Evolutionary conservation across 345 rosid species (phyloP).

Genomic region (Populus simonii): DNA sequence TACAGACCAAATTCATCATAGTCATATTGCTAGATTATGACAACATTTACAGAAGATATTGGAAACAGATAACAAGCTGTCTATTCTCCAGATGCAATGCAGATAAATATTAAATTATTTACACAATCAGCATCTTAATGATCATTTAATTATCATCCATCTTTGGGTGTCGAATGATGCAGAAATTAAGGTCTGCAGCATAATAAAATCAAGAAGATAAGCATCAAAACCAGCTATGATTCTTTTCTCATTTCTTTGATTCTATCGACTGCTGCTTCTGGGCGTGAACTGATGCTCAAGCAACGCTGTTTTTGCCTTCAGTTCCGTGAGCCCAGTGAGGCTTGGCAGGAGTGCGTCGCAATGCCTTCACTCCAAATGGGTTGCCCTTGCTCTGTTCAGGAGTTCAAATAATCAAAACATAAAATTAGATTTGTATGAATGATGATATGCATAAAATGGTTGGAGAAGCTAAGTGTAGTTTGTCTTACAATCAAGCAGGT

Average conservation of each 20-base stretch:
- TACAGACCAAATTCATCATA: constrained; percentile 16
- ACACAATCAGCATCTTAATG: constrained; percentile 18
- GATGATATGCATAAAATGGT: neutral
- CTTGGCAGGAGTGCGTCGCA: constrained; percentile 68
- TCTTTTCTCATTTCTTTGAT: constrained; percentile 10
- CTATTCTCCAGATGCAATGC: constrained; percentile 12
- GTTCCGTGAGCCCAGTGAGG: constrained; percentile 60
- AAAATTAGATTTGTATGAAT: neutral
- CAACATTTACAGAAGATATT: constrained; percentile 18
- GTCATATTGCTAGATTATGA: constrained; percentile 12
- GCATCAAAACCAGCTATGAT: constrained; percentile 3
- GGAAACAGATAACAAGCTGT: constrained; percentile 6
- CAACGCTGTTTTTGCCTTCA: constrained; percentile 36
- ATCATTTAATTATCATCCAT: constrained; percentile 14
- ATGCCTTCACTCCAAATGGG: constrained; percentile 69
- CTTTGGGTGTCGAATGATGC: neutral
- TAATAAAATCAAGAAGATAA: constrained; percentile 10
- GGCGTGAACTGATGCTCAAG: constrained; percentile 21
- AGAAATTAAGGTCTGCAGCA: constrained; percentile 9
- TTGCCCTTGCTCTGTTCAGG: constrained; percentile 75
- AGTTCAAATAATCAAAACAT: neutral
- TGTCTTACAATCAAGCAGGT: constrained; percentile 63
- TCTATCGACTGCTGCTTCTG: constrained; percentile 18
- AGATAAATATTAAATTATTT: constrained; percentile 18
- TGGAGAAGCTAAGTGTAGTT: neutral